Base-by-base conservation (phyloP, 306 rosid species). In the Sophora flavescens region DNA sequence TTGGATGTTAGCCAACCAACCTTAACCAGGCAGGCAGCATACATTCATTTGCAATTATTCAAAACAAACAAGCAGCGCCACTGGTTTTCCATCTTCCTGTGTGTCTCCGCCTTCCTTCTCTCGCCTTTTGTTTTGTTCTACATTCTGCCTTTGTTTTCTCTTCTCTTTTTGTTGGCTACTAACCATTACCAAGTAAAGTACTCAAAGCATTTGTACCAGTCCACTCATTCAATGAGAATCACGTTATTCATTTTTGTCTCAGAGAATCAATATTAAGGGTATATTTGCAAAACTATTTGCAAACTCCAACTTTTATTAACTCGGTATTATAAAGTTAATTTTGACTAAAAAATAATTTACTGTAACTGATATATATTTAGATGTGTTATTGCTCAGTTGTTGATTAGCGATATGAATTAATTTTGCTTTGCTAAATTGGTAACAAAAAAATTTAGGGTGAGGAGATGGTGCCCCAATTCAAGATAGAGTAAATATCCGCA, bases 51-150 rank as follows among this genome's bases (percentile, higher is more conserved):
- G 3, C 52, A 4, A 36, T 32, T 6, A 26, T 63, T n/a, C 7
- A 39, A 22, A 22, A 28, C 53, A 68, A 71, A 72, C 74, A 42
- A 63, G 33, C 30, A 50, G 59, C 77, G 62, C 74, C 74, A n/a
- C 63, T 62, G 72, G 86, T 73, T 82, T 82, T 72, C 53, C 22
- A 18, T 10, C 48, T 48, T 65, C 61, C 54, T 57, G 53, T 70
- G 81, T 54, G 54, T 62, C 41, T 6, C 63, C 44, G 8, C 4
- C 1, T n/a, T 41, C 65, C n/a, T 26, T 10, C 16, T 8, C 36
- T 11, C 6, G 32, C 14, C n/a, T 28, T 28, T 70, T 72, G 2
- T 56, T 38, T 42, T 18, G 35, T 53, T 30, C 11, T 10, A 16
- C 63, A 15, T 4, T 17, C 58, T 12, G 22, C 56, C 41, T 15